These are phyloP conservation scores for Debaryomyces udenii DNA, from an alignment of 1,139 yeast genomes.

Conservation along the genomic window DNA sequence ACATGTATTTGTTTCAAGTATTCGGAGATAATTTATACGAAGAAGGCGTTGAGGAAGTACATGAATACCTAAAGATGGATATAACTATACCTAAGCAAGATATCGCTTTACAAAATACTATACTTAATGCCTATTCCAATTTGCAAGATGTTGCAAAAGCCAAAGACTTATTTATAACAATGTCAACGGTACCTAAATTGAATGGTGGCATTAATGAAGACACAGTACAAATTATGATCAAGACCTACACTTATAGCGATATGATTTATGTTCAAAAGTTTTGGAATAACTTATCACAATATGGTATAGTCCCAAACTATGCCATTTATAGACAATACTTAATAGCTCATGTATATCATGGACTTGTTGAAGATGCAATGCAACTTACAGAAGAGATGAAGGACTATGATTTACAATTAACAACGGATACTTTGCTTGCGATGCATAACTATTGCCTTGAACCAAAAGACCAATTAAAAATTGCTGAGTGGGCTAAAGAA, in stretches of 20 bases:
- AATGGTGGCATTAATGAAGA: slow-evolving; percentile 63
- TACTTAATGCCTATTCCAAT: slow-evolving; percentile 68
- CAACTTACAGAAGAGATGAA: slow-evolving; percentile 52
- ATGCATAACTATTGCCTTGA: slow-evolving; percentile 66
- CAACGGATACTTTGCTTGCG: slow-evolving; percentile 53
- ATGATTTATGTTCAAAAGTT: slow-evolving; percentile 62
- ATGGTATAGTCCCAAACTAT: slow-evolving; percentile 56
- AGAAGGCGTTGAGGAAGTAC: slow-evolving; percentile 70
- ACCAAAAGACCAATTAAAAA: slow-evolving; percentile 45
- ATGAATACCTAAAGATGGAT: slow-evolving; percentile 69
- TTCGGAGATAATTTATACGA: slow-evolving; percentile 65
- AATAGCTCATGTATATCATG: slow-evolving; percentile 76
- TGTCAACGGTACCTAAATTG: slow-evolving; percentile 54
- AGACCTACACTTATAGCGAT: slow-evolving; percentile 62
- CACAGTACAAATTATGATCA: slow-evolving; percentile 72
- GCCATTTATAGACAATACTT: slow-evolving; percentile 65
- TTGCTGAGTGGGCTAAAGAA: slow-evolving; percentile 57
- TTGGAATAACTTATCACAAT: slow-evolving; percentile 63
- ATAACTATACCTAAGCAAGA: slow-evolving; percentile 57
- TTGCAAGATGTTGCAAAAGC: slow-evolving; percentile 63
- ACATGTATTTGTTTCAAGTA: slow-evolving; percentile 58
- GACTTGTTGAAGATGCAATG: slow-evolving; percentile 61
- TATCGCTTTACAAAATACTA: slow-evolving; percentile 59
- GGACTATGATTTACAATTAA: slow-evolving; percentile 54
- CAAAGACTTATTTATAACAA: slow-evolving; percentile 62